phyloP scores from a whole-genome alignment of 176 grass and related monocot genomes.

The Carex parvula region DNA sequence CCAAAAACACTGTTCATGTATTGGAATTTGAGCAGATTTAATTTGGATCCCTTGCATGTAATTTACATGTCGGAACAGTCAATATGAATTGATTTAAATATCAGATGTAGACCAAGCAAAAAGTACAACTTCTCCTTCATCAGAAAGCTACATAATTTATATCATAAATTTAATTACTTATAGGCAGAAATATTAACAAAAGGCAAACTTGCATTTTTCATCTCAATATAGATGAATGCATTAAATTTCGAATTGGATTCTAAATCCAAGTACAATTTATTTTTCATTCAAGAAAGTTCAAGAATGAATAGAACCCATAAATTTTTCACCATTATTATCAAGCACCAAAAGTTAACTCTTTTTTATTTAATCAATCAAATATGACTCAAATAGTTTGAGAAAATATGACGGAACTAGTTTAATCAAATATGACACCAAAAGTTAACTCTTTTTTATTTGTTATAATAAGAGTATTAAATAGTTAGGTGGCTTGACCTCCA shows the following conservation, averaged over 20 bases:
- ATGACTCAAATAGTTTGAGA: neutral
- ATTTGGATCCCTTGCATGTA: too few species aligned
- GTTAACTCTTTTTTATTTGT: too few species aligned
- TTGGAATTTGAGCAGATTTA: too few species aligned
- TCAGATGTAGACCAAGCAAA: neutral
- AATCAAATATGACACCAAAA: too few species aligned
- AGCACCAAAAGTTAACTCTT: neutral
- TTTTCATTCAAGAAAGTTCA: neutral
- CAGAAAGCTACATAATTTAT: neutral
- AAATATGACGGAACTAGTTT: neutral
- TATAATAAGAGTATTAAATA: too few species aligned
- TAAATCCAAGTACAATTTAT: neutral
- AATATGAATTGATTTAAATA: neutral
- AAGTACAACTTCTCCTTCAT: neutral
- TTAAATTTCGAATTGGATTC: neutral
- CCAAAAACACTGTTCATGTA: too few species aligned
- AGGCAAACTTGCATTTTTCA: neutral
- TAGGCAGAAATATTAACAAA: neutral
- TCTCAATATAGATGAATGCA: neutral
- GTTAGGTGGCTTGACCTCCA: too few species aligned
- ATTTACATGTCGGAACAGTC: neutral
- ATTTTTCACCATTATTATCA: neutral
- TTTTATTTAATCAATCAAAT: neutral
- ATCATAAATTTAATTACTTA: neutral
- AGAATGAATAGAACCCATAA: neutral